A percentile compares a stretch with the other conserved stretches of the same genome.
Conservation (phyloP, 129 eudicot genomes). For the Lonicera japonica region DNA sequence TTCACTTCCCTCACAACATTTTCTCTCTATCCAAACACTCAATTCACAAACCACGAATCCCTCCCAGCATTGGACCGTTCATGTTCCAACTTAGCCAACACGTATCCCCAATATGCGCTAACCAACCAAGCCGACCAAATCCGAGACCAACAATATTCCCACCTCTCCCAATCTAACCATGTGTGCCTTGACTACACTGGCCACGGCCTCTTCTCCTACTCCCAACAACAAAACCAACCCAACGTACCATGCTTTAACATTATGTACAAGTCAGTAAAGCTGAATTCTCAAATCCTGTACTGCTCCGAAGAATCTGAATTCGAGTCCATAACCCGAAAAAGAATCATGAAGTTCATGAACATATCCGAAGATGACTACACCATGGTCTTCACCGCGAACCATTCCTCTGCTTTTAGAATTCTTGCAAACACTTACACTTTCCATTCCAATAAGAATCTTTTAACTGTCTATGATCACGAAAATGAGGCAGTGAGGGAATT, state of each 20-base stretch:
- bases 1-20: conserved; percentile 26
- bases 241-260: conserved; percentile 24
- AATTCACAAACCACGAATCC: conserved; percentile 50
- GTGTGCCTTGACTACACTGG: conserved; percentile 47
- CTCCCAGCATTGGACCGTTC: conserved; percentile 31
- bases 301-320: conserved; percentile 30
- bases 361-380: conserved; percentile 47
- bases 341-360: conserved; percentile 45
- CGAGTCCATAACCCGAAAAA: conserved; percentile 19
- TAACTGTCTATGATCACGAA: conserved; percentile 42
- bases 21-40: conserved; percentile 31
- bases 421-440: conserved; percentile 44
- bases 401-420: conserved; percentile 36
- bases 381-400: conserved; percentile 42
- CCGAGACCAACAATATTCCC: conserved; percentile 29
- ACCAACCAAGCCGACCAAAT: conserved; percentile 40
- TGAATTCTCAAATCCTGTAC: conserved; percentile 17
- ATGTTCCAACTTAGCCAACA: conserved; percentile 15
- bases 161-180: conserved; percentile 24
- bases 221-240: conserved; percentile 13
- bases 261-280: conserved; percentile 18
- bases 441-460: conserved; percentile 21
- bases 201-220: conserved; percentile 42
- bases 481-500: conserved; percentile 41
- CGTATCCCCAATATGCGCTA: conserved; percentile 24